Percentiles rank a stretch among this genome's conserved stretches.
Conservation (phyloP, 345 rosid genomes). For the Eucalyptus marginata region DNA sequence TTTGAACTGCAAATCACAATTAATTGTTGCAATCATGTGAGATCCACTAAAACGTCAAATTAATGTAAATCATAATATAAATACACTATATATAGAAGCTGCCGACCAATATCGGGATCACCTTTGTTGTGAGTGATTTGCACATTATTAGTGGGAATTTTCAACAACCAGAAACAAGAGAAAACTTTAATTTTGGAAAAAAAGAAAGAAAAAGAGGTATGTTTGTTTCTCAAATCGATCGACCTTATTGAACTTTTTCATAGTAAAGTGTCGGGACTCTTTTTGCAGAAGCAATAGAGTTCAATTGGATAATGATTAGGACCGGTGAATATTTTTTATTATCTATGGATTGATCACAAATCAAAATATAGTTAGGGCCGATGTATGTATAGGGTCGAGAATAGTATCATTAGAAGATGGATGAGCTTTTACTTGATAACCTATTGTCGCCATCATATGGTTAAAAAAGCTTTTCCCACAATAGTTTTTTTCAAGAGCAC, state of each 20-base stretch:
- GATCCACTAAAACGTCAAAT: neutral
- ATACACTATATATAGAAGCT: neutral
- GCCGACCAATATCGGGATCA: neutral
- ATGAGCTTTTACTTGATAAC: neutral
- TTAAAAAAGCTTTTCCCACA: neutral
- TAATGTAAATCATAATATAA: neutral
- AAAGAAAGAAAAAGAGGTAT: neutral
- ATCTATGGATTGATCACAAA: neutral
- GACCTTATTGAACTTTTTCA: neutral
- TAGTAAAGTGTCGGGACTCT: rapidly evolving
- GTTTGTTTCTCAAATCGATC: neutral
- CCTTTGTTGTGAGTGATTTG: neutral
- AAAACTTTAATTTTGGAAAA: neutral
- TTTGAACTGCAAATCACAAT: slow-evolving; percentile 5
- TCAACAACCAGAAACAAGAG: neutral
- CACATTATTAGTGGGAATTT: neutral
- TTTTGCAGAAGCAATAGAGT: neutral
- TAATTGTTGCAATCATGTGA: neutral
- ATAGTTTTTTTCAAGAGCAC: neutral
- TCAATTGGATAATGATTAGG: neutral
- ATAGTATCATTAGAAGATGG: neutral
- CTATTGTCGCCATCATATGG: neutral
- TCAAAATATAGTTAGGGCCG: neutral
- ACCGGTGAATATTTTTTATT: neutral
- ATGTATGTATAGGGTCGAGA: neutral